A percentile compares a stretch with the other conserved stretches of the same genome.
Conservation (phyloP, 2,329 filamentous ascomycete species). For the Arthrobotrys iridis region DNA sequence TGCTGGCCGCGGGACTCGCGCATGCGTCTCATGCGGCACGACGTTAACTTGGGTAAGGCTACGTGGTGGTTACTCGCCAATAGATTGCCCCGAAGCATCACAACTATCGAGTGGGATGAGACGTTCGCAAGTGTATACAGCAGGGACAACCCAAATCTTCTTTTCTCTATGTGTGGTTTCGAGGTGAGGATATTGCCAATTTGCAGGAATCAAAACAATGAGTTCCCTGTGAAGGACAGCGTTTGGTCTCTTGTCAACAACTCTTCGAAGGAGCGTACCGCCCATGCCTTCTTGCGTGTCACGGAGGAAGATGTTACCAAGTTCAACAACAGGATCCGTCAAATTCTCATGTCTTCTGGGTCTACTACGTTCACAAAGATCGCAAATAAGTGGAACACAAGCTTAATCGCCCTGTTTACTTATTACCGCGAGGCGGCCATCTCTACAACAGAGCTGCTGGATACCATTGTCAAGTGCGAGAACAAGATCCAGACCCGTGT, state of each 20-base stretch:
- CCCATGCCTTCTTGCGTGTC: slow-evolving; percentile 95
- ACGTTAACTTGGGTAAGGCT: slow-evolving; percentile 95
- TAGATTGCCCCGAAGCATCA: slow-evolving; percentile 89
- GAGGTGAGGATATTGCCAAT: slow-evolving; percentile 97
- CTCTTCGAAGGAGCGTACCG: slow-evolving; percentile 93
- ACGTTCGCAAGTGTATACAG: slow-evolving; percentile 99
- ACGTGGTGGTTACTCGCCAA: slow-evolving; percentile 99
- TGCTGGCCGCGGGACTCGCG: slow-evolving; percentile 98
- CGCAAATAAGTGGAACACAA: slow-evolving; percentile 99
- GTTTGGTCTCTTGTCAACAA: slow-evolving; percentile 98
- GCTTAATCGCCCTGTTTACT: slow-evolving; percentile 93
- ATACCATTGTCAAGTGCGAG: slow-evolving; percentile 99
- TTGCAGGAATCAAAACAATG: slow-evolving; percentile 91
- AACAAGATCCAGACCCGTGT: slow-evolving; percentile 99
- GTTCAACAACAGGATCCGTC: slow-evolving; percentile 98
- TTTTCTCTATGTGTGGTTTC: slow-evolving; percentile 98
- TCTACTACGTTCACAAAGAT: slow-evolving; percentile 99
- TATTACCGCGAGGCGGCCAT: slow-evolving; percentile 98
- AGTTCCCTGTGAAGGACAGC: slow-evolving; percentile 96
- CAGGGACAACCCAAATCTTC: slow-evolving; percentile 92
- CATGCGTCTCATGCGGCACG: slow-evolving; percentile 98
- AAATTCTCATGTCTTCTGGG: slow-evolving; percentile 99
- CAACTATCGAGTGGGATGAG: slow-evolving; percentile 98
- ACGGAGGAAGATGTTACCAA: slow-evolving; percentile 98
- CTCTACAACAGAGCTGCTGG: slow-evolving; percentile 89